Evolutionary conservation across 495 filamentous ascomycete species (phyloP).

Genomic region (Parachaetomium inaequale): DNA sequence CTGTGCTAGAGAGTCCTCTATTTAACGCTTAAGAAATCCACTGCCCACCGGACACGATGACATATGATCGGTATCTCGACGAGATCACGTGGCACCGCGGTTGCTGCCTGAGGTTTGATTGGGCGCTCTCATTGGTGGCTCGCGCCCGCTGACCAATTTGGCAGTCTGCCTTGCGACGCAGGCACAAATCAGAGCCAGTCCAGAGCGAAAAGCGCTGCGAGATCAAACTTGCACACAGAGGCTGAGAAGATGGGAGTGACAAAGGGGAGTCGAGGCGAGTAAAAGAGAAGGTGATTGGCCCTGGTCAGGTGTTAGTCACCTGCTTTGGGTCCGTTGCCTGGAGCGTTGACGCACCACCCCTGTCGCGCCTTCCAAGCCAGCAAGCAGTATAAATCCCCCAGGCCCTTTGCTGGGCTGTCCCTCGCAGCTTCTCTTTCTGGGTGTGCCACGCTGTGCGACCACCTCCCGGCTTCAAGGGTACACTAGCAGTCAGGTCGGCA

Average conservation of each 20-base stretch:
- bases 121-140: constrained; percentile 17
- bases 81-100: constrained; percentile 17
- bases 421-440: not conserved
- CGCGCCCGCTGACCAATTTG: constrained; percentile 19
- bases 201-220: not conserved
- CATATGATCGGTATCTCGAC: not conserved
- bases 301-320: not conserved
- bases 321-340: not conserved
- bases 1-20: not conserved
- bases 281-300: not conserved
- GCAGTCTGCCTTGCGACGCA: constrained; percentile 26
- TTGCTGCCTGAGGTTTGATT: constrained; percentile 25
- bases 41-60: not conserved
- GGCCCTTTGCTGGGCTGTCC: not conserved
- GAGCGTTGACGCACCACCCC: not conserved
- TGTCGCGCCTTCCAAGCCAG: not conserved
- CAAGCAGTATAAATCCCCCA: constrained; percentile 21
- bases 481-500: not conserved
- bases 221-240: not conserved
- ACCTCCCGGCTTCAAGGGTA: not conserved
- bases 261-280: not conserved
- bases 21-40: not conserved
- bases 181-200: not conserved
- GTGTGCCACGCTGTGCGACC: not conserved
- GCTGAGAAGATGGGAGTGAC: not conserved